Evolutionary conservation across 345 rosid genomes (phyloP).

Genomic region (Aquilaria sinensis): DNA sequence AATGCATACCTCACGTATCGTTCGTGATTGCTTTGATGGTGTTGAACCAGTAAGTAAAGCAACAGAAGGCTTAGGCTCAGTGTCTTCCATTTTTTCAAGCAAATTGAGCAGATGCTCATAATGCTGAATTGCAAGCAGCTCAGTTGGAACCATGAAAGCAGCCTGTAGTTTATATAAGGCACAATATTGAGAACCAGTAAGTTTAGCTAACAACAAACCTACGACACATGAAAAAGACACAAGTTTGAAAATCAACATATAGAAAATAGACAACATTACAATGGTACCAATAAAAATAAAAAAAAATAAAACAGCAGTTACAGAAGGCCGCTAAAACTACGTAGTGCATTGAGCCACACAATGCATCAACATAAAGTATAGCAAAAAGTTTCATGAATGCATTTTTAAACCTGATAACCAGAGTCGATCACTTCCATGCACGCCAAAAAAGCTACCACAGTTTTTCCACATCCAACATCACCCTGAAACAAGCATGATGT

Average conservation of each 20-base stretch:
- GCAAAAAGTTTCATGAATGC: background rate
- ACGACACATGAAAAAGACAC: conserved; percentile 1
- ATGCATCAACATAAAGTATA: background rate
- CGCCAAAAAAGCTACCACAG: conserved; percentile 90
- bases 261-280: conserved; percentile 1
- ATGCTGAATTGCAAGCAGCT: conserved; percentile 93
- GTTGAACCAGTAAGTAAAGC: conserved; percentile 93
- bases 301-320: conserved; percentile 1
- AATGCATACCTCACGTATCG: conserved; percentile 73
- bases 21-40: conserved; percentile 67
- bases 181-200: background rate
- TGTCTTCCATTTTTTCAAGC: conserved; percentile 57
- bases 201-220: conserved; percentile 6
- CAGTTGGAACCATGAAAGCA: conserved; percentile 99
- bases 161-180: conserved; percentile 42
- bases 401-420: conserved; percentile 75
- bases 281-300: background rate
- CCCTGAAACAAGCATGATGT: conserved; percentile 44
- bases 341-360: background rate
- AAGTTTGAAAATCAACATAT: background rate
- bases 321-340: background rate
- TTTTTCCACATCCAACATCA: conserved; percentile 98
- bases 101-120: conserved; percentile 68
- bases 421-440: conserved; percentile 93
- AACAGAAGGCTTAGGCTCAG: conserved; percentile 60